Percentiles rank a stretch among this genome's conserved stretches.
Evolutionary conservation across 106 monocot genomes (phyloP).

Genomic region (Platanthera zijinensis): DNA sequence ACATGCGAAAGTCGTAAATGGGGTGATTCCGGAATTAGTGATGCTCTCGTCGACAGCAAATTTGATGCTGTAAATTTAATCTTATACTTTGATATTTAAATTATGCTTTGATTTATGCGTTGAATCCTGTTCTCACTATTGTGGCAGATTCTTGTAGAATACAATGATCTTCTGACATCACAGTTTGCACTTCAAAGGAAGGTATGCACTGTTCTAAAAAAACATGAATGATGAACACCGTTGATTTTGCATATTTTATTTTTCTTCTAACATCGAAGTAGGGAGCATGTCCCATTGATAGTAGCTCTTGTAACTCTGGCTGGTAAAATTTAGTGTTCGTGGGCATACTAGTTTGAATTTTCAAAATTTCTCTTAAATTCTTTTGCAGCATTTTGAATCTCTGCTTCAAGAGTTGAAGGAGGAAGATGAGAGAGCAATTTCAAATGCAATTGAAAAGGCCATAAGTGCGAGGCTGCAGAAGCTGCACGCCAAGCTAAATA

Average conservation of each 20-base stretch:
- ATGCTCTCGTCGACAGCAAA: constrained; percentile 77
- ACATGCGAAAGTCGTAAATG: constrained; percentile 43
- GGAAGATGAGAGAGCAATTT: constrained; percentile 57
- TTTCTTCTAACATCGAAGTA: not conserved
- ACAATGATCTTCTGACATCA: constrained; percentile 75
- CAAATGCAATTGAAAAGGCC: constrained; percentile 60
- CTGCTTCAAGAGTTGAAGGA: constrained; percentile 56
- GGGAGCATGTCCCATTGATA: not conserved
- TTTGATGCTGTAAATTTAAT: constrained; percentile 61
- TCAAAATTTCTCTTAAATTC: not conserved
- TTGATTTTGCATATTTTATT: not conserved
- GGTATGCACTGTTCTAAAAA: constrained; percentile 27
- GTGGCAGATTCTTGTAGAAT: constrained; percentile 73
- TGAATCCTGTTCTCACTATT: not conserved
- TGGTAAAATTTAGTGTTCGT: not conserved
- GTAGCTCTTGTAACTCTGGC: not conserved
- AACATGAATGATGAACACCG: not conserved
- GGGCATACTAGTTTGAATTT: not conserved
- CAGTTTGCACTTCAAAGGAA: constrained; percentile 89
- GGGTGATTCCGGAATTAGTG: constrained; percentile 45
- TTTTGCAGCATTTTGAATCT: constrained; percentile 70
- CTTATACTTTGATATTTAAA: not conserved
- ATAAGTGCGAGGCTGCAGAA: constrained; percentile 53
- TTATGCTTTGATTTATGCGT: not conserved
- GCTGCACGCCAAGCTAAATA: constrained; percentile 56